Evolutionary conservation across 1,139 yeast species (phyloP).

Genomic region (Suhomyces bribrorum): DNA sequence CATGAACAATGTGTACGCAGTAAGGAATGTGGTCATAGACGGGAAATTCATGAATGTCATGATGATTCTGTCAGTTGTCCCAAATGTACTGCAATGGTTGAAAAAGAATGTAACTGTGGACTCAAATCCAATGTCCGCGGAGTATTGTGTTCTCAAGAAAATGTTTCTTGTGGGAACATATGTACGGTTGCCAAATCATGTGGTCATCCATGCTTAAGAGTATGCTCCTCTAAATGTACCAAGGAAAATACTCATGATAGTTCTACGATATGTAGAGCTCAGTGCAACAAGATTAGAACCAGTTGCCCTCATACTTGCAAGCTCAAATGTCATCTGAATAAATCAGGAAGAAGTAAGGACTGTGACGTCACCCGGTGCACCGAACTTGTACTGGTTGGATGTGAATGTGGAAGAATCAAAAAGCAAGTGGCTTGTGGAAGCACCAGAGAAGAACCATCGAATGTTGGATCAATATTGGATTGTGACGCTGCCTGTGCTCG

Average conservation of each 20-base stretch:
- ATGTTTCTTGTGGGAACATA: slow-evolving; percentile 69
- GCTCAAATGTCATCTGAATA: slow-evolving; percentile 63
- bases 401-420: slow-evolving; percentile 64
- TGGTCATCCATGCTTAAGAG: slow-evolving; percentile 72
- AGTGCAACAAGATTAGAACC: slow-evolving; percentile 52
- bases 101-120: slow-evolving; percentile 74
- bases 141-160: slow-evolving; percentile 68
- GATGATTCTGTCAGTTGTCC: slow-evolving; percentile 65
- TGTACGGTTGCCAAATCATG: slow-evolving; percentile 61
- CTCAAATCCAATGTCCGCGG: slow-evolving; percentile 54
- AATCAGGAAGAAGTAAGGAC: slow-evolving; percentile 31
- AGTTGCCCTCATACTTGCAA: slow-evolving; percentile 68
- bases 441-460: slow-evolving; percentile 27
- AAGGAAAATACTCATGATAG: slow-evolving; percentile 32
- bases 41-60: slow-evolving; percentile 77
- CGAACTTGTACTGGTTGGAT: slow-evolving; percentile 51
- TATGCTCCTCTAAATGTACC: slow-evolving; percentile 51
- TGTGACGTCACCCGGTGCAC: slow-evolving; percentile 48
- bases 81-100: slow-evolving; percentile 69
- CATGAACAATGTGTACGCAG: slow-evolving; percentile 64
- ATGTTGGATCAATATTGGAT: slow-evolving; percentile 39
- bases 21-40: slow-evolving; percentile 72
- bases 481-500: slow-evolving; percentile 76
- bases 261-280: slow-evolving; percentile 50
- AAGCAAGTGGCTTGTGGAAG: slow-evolving; percentile 57